Conservation (phyloP, 306 rosid species). For the Acacia crassicarpa region DNA sequence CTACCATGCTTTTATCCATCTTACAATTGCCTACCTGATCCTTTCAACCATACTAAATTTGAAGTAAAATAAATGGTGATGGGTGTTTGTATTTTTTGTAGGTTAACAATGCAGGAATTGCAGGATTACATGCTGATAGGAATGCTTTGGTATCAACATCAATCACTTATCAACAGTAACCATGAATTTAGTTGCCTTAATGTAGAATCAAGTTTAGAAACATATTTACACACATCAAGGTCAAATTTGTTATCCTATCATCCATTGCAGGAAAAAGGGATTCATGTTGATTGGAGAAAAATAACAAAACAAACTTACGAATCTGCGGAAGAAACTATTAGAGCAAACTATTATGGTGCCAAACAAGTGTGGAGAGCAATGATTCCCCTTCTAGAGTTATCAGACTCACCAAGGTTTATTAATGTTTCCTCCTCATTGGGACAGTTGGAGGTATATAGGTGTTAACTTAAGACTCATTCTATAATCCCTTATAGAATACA, state of each 20-base stretch:
- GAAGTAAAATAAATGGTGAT: not conserved
- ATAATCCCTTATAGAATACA: too few species aligned
- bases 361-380: conserved; percentile 45
- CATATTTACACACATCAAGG: not conserved
- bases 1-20: too few species aligned
- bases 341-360: conserved; percentile 52
- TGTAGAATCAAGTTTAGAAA: not conserved
- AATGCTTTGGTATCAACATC: conserved; percentile 13
- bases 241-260: not conserved
- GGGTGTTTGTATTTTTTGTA: not conserved
- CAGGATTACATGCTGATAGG: not conserved
- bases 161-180: not conserved
- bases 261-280: conserved; percentile 1
- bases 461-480: too few species aligned
- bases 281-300: conserved; percentile 10
- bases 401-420: conserved; percentile 54
- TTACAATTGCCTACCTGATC: too few species aligned
- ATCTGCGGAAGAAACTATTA: conserved; percentile 30
- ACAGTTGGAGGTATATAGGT: conserved; percentile 36
- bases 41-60: too few species aligned
- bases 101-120: conserved; percentile 42
- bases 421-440: conserved; percentile 42
- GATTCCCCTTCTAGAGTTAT: conserved; percentile 47
- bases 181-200: not conserved
- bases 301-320: not conserved